Evolutionary conservation across 2,329 filamentous ascomycete species (phyloP).

Genomic region (Chalara sp.): DNA sequence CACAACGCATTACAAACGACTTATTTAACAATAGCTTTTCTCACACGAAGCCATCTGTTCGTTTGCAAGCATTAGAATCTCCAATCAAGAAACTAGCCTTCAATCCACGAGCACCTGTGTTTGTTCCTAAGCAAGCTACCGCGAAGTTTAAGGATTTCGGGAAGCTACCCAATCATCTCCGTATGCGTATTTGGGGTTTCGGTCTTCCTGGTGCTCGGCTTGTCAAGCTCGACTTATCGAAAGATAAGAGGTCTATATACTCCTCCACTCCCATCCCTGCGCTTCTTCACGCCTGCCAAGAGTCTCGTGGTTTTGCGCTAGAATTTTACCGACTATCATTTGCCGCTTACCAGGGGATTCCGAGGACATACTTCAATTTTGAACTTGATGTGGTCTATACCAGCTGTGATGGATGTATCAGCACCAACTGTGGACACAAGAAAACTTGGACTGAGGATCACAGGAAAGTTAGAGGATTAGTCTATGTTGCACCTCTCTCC

Average conservation of each 20-base stretch:
- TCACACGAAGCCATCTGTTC: background rate
- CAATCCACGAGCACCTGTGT: background rate
- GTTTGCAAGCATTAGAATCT: background rate
- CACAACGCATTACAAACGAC: background rate
- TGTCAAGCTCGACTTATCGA: background rate
- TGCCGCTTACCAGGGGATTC: background rate
- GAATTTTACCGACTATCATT: background rate
- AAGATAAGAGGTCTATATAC: background rate
- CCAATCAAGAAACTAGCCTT: background rate
- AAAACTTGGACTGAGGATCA: background rate
- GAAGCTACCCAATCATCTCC: background rate
- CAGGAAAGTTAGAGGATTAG: background rate
- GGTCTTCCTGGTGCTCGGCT: background rate
- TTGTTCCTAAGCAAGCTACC: background rate
- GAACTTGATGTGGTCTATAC: background rate
- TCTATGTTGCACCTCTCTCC: background rate
- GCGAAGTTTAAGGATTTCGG: background rate
- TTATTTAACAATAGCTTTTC: background rate
- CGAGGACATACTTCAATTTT: background rate
- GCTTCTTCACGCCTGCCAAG: background rate
- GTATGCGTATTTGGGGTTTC: background rate
- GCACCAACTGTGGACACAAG: background rate
- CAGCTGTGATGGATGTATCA: background rate
- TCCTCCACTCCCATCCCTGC: background rate
- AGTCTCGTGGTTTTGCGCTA: background rate